Evolutionary conservation across 2,329 filamentous ascomycete genomes (phyloP).

Genomic region (Fusarium oligoseptatum): DNA sequence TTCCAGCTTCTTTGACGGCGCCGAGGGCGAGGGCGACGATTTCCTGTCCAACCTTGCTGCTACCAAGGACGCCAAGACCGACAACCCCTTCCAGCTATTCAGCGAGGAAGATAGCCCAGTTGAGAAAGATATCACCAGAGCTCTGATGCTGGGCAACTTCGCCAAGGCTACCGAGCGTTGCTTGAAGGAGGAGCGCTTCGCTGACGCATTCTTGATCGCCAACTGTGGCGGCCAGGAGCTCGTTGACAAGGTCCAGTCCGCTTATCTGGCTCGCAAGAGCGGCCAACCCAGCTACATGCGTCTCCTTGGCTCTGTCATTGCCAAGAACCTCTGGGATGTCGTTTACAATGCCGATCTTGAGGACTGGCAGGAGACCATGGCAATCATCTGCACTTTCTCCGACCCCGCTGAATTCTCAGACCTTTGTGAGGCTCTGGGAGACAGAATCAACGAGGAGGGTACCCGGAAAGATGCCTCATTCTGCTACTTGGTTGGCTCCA

Average conservation of each 20-base stretch:
- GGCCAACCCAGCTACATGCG: conserved; percentile 92
- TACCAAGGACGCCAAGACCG: conserved; percentile 91
- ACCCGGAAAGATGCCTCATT: conserved; percentile 92
- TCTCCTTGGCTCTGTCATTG: conserved; percentile 89
- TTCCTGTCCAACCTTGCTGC: conserved; percentile 89
- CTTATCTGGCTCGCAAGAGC: conserved; percentile 87
- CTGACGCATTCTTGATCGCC: conserved; percentile 97
- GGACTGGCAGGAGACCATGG: conserved; percentile 98
- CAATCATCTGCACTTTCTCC: conserved; percentile 94
- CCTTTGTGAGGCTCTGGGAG: conserved; percentile 93
- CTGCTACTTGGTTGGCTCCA: conserved; percentile 95
- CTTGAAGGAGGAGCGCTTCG: conserved; percentile 88
- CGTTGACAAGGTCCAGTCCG: conserved; percentile 91
- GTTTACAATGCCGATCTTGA: conserved; percentile 94
- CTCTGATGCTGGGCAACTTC: conserved; percentile 91
- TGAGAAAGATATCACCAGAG: conserved; percentile 88
- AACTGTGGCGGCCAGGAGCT: conserved; percentile 95
- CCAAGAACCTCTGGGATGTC: conserved; percentile 98
- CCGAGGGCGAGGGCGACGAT: conserved; percentile 78
- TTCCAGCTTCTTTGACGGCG: conserved; percentile 84
- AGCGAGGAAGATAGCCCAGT: conserved; percentile 85
- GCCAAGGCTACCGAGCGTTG: conserved; percentile 90
- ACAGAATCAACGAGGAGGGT: conserved; percentile 84
- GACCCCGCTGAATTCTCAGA: conserved; percentile 92
- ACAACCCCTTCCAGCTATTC: conserved; percentile 93